Percentiles rank a stretch among this genome's conserved stretches.
Evolutionary conservation across 805 yeast genomes (phyloP).

Genomic region (Candida easanensis): DNA sequence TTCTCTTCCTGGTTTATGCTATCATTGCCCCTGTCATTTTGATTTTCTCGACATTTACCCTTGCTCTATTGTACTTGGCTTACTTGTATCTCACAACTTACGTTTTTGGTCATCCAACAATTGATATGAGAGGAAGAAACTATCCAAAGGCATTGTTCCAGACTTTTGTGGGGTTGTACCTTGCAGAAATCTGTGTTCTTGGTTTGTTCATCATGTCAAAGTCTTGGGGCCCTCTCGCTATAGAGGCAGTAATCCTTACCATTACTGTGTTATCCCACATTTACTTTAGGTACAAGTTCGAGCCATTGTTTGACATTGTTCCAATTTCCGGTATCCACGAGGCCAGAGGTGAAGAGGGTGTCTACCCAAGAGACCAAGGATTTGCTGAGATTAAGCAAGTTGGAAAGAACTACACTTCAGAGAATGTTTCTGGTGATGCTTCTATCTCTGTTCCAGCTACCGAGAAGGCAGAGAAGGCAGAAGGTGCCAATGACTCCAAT

Average conservation of each 20-base stretch:
- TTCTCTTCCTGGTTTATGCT: slow-evolving; percentile 72
- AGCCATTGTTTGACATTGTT: slow-evolving; percentile 63
- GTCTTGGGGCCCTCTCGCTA: slow-evolving; percentile 74
- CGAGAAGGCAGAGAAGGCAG: slow-evolving; percentile 19
- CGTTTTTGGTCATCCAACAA: slow-evolving; percentile 49
- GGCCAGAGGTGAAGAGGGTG: slow-evolving; percentile 38
- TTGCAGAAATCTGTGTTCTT: slow-evolving; percentile 65
- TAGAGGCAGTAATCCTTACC: slow-evolving; percentile 60
- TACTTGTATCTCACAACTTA: slow-evolving; percentile 60
- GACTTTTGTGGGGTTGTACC: slow-evolving; percentile 65
- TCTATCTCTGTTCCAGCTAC: slow-evolving; percentile 18
- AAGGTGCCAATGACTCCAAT: slow-evolving; percentile 25
- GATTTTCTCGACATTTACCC: slow-evolving; percentile 61
- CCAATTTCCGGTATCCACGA: slow-evolving; percentile 56
- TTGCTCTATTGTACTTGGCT: slow-evolving; percentile 57
- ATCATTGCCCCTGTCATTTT: slow-evolving; percentile 74
- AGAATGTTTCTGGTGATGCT: slow-evolving; percentile 21
- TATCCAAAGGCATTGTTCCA: slow-evolving; percentile 73
- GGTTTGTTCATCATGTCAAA: slow-evolving; percentile 76
- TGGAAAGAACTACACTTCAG: slow-evolving; percentile 37
- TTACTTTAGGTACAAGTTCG: slow-evolving; percentile 54
- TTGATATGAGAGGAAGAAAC: slow-evolving; percentile 68
- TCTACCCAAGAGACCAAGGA: slow-evolving; percentile 73
- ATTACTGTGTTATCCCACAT: slow-evolving; percentile 59
- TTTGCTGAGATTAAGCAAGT: slow-evolving; percentile 49